Conservation (phyloP, 2,329 filamentous ascomycete species). For the Cytospora schulzeri region DNA sequence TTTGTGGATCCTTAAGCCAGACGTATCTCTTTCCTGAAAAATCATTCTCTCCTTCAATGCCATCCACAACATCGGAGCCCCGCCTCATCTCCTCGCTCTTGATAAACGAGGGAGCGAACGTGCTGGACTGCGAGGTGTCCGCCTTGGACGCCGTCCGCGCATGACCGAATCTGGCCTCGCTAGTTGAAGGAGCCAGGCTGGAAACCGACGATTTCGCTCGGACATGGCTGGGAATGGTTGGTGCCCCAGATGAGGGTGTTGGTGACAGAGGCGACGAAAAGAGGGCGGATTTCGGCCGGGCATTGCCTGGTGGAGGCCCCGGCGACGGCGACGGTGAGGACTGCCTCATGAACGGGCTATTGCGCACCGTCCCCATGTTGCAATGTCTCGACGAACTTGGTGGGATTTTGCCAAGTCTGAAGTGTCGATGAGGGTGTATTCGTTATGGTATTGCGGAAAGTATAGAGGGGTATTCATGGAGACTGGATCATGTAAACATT, state of each 20-base stretch:
- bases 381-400: conserved; percentile 1
- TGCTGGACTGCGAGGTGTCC: conserved; percentile 67
- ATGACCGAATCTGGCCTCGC: conserved; percentile 39
- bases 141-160: conserved; percentile 64
- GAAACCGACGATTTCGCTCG: conserved; percentile 20
- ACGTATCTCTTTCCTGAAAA: conserved; percentile 99
- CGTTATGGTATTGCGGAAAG: conserved; percentile 1
- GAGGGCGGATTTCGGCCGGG: conserved; percentile 75
- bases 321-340: conserved; percentile 67
- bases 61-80: conserved; percentile 58
- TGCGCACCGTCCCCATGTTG: conserved; percentile 60
- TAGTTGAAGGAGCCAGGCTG: conserved; percentile 16
- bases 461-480: conserved; percentile 19
- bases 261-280: conserved; percentile 53
- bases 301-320: conserved; percentile 38
- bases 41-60: conserved; percentile 96
- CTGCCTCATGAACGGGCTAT: conserved; percentile 76
- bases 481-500: conserved; percentile 26
- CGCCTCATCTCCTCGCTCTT: conserved; percentile 76
- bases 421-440: neutral
- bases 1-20: conserved; percentile 86
- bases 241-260: neutral
- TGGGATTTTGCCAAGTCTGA: neutral
- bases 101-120: conserved; percentile 96
- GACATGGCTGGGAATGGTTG: conserved; percentile 11